Base-by-base conservation (phyloP, 2,329 filamentous ascomycete species). In the Talaromyces sp. region DNA sequence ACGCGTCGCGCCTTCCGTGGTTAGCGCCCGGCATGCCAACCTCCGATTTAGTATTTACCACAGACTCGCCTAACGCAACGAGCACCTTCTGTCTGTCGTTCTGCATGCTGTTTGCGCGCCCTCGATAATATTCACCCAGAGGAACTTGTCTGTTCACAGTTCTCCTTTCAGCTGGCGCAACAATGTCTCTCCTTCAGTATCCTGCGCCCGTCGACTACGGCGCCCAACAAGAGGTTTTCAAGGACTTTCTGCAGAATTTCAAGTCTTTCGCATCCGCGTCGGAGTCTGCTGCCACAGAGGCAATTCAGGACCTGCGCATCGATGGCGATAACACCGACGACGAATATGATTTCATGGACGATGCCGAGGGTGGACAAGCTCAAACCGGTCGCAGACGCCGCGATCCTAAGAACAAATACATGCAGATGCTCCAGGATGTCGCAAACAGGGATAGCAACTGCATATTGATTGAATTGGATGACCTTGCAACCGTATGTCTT, bases 291-390 rank as follows among this genome's bases (percentile, higher is more conserved):
- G 86, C 95, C 66, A 87, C 90, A 43, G 88, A 92, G 72, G 92
- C 92, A 51, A 83, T 99, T 54, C 87, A 91, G 67, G 87, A 88
- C 66, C 86, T 99, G 69, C 89, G 89, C 70, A 89, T 99, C 65
- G 89, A 92, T 73, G 92, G 91, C 70, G 89, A 95, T 76, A 89
- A 89, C 67, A 83, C 90, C 48, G 92, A 88, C 75, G 92, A 96
- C 70, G 91, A 96, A 69, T 91, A 96, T 74, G 92, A 97, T 70
- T 90, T 95, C 71, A 91, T 96, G 86, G 91, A 96, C 72, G 89
- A 92, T 68, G 84, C 86, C 63, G 88, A 90, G 64, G 85, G 85
- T 57, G 79, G 80, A 62, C 68, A 70, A 43, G 54, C 17, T 60
- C 77, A 79, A 65, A 77, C 83, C 54, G 81, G 77, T 71, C 79